These are phyloP conservation scores for Aspergillus taichungensis DNA, from an alignment of 495 filamentous ascomycete species.

Conservation along the genomic window DNA sequence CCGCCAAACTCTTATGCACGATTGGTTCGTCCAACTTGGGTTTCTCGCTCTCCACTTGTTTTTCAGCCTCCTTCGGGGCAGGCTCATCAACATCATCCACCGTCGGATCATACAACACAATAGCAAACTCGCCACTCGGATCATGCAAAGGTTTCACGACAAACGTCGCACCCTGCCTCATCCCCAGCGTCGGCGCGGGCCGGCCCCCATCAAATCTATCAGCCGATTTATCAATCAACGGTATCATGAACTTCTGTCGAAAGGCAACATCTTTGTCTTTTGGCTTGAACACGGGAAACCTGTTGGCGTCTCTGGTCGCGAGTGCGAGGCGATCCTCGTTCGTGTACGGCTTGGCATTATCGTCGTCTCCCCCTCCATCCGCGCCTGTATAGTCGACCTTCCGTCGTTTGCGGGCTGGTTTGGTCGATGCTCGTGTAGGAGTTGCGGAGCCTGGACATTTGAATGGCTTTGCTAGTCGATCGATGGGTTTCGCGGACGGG, in stretches of 20 bases:
- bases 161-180: conserved; percentile 77
- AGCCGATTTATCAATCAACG: conserved; percentile 70
- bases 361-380: conserved; percentile 57
- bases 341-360: conserved; percentile 71
- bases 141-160: conserved; percentile 89
- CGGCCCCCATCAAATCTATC: conserved; percentile 66
- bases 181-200: conserved; percentile 75
- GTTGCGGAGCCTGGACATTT: conserved; percentile 83
- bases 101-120: conserved; percentile 93
- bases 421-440: conserved; percentile 59
- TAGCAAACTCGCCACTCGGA: conserved; percentile 90
- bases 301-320: conserved; percentile 80
- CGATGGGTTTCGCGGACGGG: conserved; percentile 45
- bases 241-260: conserved; percentile 73
- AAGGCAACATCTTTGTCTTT: conserved; percentile 84
- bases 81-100: conserved; percentile 70
- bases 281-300: conserved; percentile 79
- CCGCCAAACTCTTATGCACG: conserved; percentile 88
- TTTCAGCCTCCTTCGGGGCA: conserved; percentile 40
- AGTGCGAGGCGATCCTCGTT: conserved; percentile 83
- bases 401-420: conserved; percentile 75
- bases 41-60: conserved; percentile 42
- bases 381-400: conserved; percentile 86
- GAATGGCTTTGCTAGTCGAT: conserved; percentile 78
- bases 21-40: conserved; percentile 68